A percentile compares a stretch with the other conserved stretches of the same genome.
These are phyloP conservation scores for Fraxinus cuspidata DNA, from an alignment of 257 asterid genomes.

Conservation along the genomic window DNA sequence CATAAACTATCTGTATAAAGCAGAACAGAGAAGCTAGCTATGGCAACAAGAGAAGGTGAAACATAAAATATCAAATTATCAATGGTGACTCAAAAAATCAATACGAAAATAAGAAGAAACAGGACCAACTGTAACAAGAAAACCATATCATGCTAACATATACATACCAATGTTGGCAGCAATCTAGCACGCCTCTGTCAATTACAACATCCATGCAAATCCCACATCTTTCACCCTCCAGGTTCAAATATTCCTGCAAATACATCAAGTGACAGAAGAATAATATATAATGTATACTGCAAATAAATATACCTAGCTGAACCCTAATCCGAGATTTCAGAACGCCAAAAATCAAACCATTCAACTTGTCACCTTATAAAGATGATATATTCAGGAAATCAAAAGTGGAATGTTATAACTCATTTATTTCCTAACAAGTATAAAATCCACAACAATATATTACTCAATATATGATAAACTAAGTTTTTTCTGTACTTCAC, in stretches of 20 bases:
- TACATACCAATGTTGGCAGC: constrained; percentile 95
- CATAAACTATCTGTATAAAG: not conserved
- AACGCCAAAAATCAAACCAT: not conserved
- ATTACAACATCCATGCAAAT: constrained; percentile 88
- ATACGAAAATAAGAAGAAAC: not conserved
- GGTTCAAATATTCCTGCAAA: constrained; percentile 64
- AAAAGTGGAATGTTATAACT: not conserved
- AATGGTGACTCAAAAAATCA: not conserved
- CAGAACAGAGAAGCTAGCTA: constrained; percentile 12
- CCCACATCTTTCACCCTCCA: constrained; percentile 93
- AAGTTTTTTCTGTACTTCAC: not conserved
- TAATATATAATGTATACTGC: not conserved
- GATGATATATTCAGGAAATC: not conserved
- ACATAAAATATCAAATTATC: constrained; percentile 10
- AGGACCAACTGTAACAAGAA: constrained; percentile 8
- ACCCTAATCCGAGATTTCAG: not conserved
- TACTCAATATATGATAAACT: not conserved
- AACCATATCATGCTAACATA: constrained; percentile 21
- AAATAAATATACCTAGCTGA: not conserved
- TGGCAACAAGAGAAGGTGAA: not conserved
- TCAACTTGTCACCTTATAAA: not conserved
- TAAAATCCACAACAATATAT: not conserved
- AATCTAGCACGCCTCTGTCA: constrained; percentile 95
- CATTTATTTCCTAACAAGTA: not conserved
- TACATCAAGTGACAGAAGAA: not conserved